Evolutionary conservation across 352 stramenopile species (phyloP).

Genomic region (Aphanomyces cochlioides): DNA sequence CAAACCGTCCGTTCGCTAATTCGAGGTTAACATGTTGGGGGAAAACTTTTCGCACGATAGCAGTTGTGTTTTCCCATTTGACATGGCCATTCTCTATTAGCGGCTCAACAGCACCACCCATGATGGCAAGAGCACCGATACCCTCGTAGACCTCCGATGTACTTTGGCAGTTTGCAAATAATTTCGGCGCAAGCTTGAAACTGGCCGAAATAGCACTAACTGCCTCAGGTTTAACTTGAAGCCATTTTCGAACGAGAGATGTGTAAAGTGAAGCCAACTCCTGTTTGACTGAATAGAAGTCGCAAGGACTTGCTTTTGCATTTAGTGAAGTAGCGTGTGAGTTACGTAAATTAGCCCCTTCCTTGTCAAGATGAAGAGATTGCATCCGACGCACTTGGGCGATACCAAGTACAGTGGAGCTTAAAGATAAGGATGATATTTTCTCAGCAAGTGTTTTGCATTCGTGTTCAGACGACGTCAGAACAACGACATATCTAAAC

Average conservation of each 20-base stretch:
- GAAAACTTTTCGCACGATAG: constrained; percentile 33
- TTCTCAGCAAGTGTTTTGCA: constrained; percentile 41
- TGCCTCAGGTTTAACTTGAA: not conserved
- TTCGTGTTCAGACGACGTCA: constrained; percentile 36
- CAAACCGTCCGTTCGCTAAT: constrained; percentile 4
- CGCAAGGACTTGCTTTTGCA: not conserved
- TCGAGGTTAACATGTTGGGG: constrained; percentile 31
- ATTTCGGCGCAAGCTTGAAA: not conserved
- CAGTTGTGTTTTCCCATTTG: constrained; percentile 25
- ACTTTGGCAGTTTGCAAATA: not conserved
- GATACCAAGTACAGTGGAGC: constrained; percentile 39
- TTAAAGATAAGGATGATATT: constrained; percentile 44
- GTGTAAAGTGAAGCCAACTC: constrained; percentile 16
- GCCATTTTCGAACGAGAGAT: constrained; percentile 2
- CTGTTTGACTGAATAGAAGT: not conserved
- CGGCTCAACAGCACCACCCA: constrained; percentile 46
- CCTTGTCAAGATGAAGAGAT: constrained; percentile 2
- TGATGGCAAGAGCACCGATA: constrained; percentile 42
- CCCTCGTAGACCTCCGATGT: constrained; percentile 38
- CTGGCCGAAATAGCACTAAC: constrained; percentile 8
- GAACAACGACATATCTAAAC: constrained; percentile 14
- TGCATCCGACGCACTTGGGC: constrained; percentile 6
- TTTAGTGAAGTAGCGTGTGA: not conserved
- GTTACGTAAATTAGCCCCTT: not conserved
- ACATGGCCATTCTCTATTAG: constrained; percentile 44